These are phyloP conservation scores for Calonectria hongkongensis DNA, from an alignment of 2,329 filamentous ascomycete genomes.

Conservation along the genomic window DNA sequence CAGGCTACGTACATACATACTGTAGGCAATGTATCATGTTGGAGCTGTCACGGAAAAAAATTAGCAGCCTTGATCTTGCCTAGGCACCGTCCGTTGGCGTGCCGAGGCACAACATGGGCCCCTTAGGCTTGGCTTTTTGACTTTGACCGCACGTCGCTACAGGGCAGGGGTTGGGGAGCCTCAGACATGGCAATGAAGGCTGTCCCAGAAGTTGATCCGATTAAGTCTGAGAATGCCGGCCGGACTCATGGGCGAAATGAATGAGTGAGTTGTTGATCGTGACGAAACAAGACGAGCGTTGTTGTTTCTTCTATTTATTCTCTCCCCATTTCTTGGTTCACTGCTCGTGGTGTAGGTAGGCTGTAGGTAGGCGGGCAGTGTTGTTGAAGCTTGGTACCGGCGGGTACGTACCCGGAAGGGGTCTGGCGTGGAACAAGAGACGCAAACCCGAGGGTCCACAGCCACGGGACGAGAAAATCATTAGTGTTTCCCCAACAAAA, in stretches of 20 bases:
- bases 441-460: slow-evolving; percentile 34
- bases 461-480: slow-evolving; percentile 47
- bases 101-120: slow-evolving; percentile 28
- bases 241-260: too few relatives aligned
- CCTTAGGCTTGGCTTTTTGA: slow-evolving; percentile 6
- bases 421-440: slow-evolving; percentile 9
- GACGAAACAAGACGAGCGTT: too few relatives aligned
- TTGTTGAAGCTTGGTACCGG: slow-evolving; percentile 10
- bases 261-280: too few relatives aligned
- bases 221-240: too few relatives aligned
- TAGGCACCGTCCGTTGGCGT: neutral
- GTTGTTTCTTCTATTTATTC: neutral
- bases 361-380: neutral
- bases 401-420: neutral
- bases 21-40: neutral
- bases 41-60: neutral
- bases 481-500: slow-evolving; percentile 58
- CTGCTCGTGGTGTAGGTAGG: neutral
- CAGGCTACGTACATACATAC: neutral
- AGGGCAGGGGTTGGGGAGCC: slow-evolving; percentile 18
- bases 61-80: neutral
- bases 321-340: neutral
- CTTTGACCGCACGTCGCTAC: slow-evolving; percentile 2
- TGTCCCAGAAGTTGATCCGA: slow-evolving; percentile 29
- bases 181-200: slow-evolving; percentile 14